Percentiles rank a stretch among this genome's conserved stretches.
These are phyloP conservation scores for Cyclotella kingstonii DNA, from an alignment of 108 stramenopile species.

Conservation along the genomic window DNA sequence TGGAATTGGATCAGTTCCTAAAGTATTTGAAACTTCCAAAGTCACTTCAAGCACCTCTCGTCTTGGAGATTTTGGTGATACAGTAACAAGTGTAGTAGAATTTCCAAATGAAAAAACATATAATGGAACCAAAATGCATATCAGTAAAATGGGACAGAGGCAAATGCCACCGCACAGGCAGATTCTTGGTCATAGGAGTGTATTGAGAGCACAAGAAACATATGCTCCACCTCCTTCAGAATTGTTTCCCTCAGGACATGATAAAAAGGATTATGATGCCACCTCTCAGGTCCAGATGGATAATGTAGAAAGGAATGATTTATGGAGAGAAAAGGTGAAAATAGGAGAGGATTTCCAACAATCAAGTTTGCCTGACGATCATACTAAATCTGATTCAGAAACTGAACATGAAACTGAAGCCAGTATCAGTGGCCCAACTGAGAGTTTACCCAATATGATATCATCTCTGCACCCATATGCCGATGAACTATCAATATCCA, in stretches of 20 bases:
- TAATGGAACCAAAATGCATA: background rate
- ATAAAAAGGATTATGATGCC: background rate
- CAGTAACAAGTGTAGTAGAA: conserved; percentile 9
- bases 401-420: background rate
- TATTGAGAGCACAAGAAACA: conserved; percentile 1
- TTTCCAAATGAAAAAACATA: background rate
- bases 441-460: background rate
- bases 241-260: conserved; percentile 15
- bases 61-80: conserved; percentile 26
- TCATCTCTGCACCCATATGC: background rate
- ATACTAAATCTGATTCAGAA: background rate
- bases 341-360: background rate
- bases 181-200: background rate
- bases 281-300: background rate
- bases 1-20: conserved; percentile 33
- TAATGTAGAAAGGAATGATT: background rate
- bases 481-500: no score
- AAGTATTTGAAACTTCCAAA: conserved; percentile 31
- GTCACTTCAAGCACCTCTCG: conserved; percentile 36
- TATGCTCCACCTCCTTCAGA: conserved; percentile 46
- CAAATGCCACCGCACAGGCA: conserved; percentile 7
- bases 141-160: conserved; percentile 2
- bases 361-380: background rate
- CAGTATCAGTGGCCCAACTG: background rate
- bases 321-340: background rate